phyloP scores from a whole-genome alignment of 1,284 basidiomycete genomes.

The Rhodotorula sp. region DNA sequence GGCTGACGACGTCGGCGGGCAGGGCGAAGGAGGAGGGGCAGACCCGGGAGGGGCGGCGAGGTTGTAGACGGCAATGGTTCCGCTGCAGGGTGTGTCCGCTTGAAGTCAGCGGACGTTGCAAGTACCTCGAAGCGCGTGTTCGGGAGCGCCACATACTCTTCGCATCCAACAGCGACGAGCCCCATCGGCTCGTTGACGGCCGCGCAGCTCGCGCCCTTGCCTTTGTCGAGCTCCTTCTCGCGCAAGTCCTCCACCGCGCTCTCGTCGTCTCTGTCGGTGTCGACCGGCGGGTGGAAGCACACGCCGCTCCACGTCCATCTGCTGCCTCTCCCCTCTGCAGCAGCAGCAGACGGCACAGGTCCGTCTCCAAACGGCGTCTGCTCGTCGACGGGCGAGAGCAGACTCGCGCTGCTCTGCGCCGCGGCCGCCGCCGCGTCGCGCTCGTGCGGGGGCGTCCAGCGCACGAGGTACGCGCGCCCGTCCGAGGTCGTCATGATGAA shows the following conservation, averaged over 20 bases:
- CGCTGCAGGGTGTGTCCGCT: conserved; percentile 23
- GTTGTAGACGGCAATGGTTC: conserved; percentile 46
- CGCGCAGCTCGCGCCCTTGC: conserved; percentile 23
- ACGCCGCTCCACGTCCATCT: conserved; percentile 64
- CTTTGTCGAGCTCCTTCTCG: conserved; percentile 30
- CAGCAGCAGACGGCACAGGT: conserved; percentile 53
- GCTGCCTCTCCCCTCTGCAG: conserved; percentile 52
- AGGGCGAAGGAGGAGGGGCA: background rate
- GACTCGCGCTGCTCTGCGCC: background rate
- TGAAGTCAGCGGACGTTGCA: background rate
- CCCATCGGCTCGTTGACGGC: conserved; percentile 25
- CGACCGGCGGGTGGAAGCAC: conserved; percentile 50
- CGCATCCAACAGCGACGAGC: conserved; percentile 36
- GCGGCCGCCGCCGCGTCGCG: conserved; percentile 17
- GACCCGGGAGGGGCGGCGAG: conserved; percentile 7
- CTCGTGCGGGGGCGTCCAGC: conserved; percentile 41
- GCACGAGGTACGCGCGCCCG: conserved; percentile 52
- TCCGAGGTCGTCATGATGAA: conserved; percentile 52
- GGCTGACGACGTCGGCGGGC: too few relatives aligned
- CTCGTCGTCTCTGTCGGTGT: too few relatives aligned
- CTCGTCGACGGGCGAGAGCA: conserved; percentile 4
- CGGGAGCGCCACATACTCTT: conserved; percentile 21
- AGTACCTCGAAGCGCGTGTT: background rate
- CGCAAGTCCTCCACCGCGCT: conserved; percentile 7
- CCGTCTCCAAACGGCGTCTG: background rate